phyloP scores from a whole-genome alignment of 2,329 filamentous ascomycete genomes.

The Fusarium longipes region DNA sequence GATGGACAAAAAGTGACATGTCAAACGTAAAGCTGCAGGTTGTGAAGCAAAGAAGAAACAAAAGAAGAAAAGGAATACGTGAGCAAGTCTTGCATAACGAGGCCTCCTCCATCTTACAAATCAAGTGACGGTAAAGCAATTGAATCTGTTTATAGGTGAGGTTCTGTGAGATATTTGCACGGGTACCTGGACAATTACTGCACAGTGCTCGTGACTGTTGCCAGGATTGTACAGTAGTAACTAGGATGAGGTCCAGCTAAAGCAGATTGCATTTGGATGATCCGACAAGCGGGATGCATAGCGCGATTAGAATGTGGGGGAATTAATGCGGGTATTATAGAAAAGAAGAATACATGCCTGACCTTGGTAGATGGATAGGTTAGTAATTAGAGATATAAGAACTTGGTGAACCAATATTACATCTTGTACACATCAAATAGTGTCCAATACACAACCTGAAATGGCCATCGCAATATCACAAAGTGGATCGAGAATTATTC shows the following conservation, averaged over 20 bases:
- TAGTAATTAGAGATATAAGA: neutral
- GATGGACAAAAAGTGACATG: slow-evolving; percentile 21
- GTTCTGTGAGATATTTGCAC: neutral
- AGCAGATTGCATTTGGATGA: slow-evolving; percentile 21
- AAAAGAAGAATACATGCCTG: neutral
- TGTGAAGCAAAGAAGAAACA: slow-evolving; percentile 7
- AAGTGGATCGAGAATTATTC: slow-evolving; percentile 2
- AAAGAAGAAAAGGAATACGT: neutral
- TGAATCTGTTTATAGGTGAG: neutral
- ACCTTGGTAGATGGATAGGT: neutral
- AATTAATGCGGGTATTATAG: slow-evolving; percentile 10
- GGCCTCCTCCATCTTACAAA: slow-evolving; percentile 1
- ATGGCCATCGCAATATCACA: neutral
- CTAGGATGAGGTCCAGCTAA: slow-evolving; percentile 27
- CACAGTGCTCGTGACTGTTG: slow-evolving; percentile 11
- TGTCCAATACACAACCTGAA: too few species aligned
- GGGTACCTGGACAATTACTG: neutral
- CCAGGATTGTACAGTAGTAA: slow-evolving; percentile 12
- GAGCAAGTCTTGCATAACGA: slow-evolving; percentile 13
- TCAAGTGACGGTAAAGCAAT: neutral
- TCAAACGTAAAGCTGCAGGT: slow-evolving; percentile 17
- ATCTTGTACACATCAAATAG: neutral
- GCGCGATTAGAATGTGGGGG: slow-evolving; percentile 40
- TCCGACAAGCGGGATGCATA: slow-evolving; percentile 43
- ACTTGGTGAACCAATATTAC: slow-evolving; percentile 2